Evolutionary conservation across 1,284 basidiomycete species (phyloP).

Genomic region (Bondarzewia mesenterica): DNA sequence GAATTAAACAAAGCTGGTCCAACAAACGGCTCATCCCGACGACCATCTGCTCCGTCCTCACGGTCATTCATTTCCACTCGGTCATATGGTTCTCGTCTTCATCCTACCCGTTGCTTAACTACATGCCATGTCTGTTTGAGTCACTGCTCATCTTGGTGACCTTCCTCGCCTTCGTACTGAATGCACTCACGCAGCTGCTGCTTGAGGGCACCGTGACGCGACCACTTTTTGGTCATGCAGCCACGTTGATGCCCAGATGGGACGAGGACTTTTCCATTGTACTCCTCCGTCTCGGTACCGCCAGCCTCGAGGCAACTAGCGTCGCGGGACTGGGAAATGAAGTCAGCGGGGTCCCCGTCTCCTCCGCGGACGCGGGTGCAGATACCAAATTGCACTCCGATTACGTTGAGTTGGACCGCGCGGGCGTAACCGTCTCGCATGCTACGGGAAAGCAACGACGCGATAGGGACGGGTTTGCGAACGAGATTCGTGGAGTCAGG

Average conservation of each 20-base stretch:
- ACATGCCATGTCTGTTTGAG: slow-evolving; percentile 64
- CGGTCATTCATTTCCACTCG: slow-evolving; percentile 57
- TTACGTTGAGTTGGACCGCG: slow-evolving; percentile 31
- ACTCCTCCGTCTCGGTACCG: slow-evolving; percentile 61
- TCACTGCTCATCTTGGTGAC: slow-evolving; percentile 48
- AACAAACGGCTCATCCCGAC: slow-evolving; percentile 59
- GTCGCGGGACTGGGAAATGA: slow-evolving; percentile 68
- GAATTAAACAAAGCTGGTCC: slow-evolving; percentile 51
- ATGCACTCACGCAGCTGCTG: slow-evolving; percentile 55
- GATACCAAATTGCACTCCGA: slow-evolving; percentile 11
- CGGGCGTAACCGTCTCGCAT: slow-evolving; percentile 28
- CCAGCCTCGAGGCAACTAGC: slow-evolving; percentile 64
- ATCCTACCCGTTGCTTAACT: slow-evolving; percentile 62
- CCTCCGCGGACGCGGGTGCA: slow-evolving; percentile 13
- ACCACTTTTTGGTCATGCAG: slow-evolving; percentile 38
- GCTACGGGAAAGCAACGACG: slow-evolving; percentile 16
- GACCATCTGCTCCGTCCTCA: slow-evolving; percentile 46
- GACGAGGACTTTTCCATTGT: slow-evolving; percentile 71
- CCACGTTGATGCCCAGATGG: slow-evolving; percentile 35
- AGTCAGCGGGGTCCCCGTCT: slow-evolving; percentile 43
- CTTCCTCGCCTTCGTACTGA: slow-evolving; percentile 46
- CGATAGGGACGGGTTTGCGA: slow-evolving; percentile 25
- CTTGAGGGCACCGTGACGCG: slow-evolving; percentile 40
- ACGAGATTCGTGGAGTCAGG: slow-evolving; percentile 28
- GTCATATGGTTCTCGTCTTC: slow-evolving; percentile 43